Percentiles rank a stretch among this genome's conserved stretches.
Conservation (phyloP, 306 rosid genomes). For the Herpetospermum pedunculosum region DNA sequence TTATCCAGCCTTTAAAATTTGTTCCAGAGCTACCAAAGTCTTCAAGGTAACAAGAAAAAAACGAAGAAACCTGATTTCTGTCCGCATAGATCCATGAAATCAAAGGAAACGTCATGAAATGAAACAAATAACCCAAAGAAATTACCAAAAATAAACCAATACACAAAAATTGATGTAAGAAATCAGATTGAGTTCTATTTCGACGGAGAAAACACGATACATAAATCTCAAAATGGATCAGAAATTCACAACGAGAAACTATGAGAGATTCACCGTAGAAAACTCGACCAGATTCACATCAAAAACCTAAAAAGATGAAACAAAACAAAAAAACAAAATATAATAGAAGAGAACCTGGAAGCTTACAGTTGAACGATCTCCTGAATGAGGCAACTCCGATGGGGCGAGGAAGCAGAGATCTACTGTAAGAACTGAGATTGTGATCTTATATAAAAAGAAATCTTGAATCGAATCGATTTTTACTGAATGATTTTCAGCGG, state of each 20-base stretch:
- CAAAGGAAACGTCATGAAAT: background rate
- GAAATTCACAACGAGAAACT: background rate
- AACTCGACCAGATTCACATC: background rate
- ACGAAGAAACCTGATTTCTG: background rate
- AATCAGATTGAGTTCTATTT: background rate
- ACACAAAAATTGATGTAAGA: background rate
- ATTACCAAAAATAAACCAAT: background rate
- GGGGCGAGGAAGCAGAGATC: background rate
- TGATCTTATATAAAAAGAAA: background rate
- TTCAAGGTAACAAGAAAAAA: background rate
- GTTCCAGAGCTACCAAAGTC: background rate
- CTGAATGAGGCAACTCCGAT: background rate
- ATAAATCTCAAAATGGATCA: background rate
- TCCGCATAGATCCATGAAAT: background rate
- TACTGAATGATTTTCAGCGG: background rate
- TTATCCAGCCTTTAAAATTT: background rate
- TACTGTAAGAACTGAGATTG: background rate
- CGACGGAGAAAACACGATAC: background rate
- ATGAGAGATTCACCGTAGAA: background rate
- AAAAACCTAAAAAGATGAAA: background rate
- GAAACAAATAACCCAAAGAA: background rate
- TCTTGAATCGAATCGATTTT: background rate
- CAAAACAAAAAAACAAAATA: background rate
- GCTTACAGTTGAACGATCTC: background rate
- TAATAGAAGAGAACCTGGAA: background rate